These are phyloP conservation scores for Beta corolliflora DNA, from an alignment of 179 eudicot species.

Conservation along the genomic window DNA sequence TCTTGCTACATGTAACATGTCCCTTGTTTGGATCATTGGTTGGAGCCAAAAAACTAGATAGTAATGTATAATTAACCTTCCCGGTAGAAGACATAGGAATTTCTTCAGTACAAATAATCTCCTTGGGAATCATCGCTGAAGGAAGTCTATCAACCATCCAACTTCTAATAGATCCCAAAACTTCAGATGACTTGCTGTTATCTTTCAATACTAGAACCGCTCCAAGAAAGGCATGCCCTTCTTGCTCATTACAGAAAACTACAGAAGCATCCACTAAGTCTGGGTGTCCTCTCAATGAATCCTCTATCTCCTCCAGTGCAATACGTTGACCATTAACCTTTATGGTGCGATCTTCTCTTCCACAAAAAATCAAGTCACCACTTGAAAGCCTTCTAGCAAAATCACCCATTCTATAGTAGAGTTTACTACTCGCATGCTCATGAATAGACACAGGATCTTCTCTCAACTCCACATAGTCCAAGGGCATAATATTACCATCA, in stretches of 20 bases:
- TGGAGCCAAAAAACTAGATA: conserved; percentile 38
- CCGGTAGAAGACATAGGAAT: conserved; percentile 78
- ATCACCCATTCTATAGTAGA: conserved; percentile 81
- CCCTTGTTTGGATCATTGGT: conserved; percentile 22
- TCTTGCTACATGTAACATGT: conserved; percentile 33
- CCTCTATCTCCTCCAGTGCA: conserved; percentile 85
- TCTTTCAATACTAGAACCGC: conserved; percentile 59
- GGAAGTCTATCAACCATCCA: conserved; percentile 79
- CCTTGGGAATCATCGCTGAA: conserved; percentile 64
- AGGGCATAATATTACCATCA: conserved; percentile 36
- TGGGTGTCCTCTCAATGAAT: conserved; percentile 57
- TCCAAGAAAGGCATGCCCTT: conserved; percentile 54
- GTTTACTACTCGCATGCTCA: conserved; percentile 20
- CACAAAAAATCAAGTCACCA: conserved; percentile 76
- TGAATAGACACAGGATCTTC: conserved; percentile 29
- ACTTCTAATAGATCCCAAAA: conserved; percentile 47
- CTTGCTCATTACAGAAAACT: conserved; percentile 44
- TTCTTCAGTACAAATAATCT: conserved; percentile 45
- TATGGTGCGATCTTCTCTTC: conserved; percentile 82
- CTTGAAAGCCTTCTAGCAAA: conserved; percentile 65
- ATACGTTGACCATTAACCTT: conserved; percentile 94
- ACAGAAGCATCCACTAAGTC: conserved; percentile 76
- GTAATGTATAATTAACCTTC: conserved; percentile 62
- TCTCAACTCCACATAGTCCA: conserved; percentile 42
- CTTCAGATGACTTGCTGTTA: conserved; percentile 27